These are phyloP conservation scores for Dichotomopilus funicola DNA, from an alignment of 2,329 filamentous ascomycete species.

Conservation along the genomic window DNA sequence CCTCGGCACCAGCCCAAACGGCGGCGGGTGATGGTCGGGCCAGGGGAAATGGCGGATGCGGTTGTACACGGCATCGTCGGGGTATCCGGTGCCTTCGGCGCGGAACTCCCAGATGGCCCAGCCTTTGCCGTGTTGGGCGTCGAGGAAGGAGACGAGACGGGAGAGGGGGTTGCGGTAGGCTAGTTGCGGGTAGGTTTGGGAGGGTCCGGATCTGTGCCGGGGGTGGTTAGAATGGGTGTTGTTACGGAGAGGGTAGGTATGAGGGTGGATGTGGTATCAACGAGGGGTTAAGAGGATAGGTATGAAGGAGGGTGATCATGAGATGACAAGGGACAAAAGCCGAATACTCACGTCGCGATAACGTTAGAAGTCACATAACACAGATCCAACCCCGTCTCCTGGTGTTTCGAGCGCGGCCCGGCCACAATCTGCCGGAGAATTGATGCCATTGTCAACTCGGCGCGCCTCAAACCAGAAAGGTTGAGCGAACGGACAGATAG, in stretches of 20 bases:
- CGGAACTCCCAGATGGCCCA: slow-evolving; percentile 99
- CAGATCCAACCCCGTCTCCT: slow-evolving; percentile 83
- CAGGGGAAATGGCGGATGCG: slow-evolving; percentile 89
- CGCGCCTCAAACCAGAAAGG: neutral
- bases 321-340: neutral
- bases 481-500: neutral
- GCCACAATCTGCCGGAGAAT: slow-evolving; percentile 88
- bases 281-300: neutral
- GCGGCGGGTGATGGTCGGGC: slow-evolving; percentile 95
- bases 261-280: neutral
- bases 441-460: slow-evolving; percentile 51
- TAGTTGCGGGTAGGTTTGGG: slow-evolving; percentile 79
- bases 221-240: neutral
- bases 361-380: slow-evolving; percentile 90
- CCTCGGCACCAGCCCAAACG: slow-evolving; percentile 79
- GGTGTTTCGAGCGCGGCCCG: slow-evolving; percentile 73
- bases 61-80: slow-evolving; percentile 79
- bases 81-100: slow-evolving; percentile 92
- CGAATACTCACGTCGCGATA: slow-evolving; percentile 47
- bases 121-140: slow-evolving; percentile 70
- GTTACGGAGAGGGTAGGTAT: neutral
- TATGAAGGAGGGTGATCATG: neutral
- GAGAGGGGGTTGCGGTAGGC: slow-evolving; percentile 93
- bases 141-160: slow-evolving; percentile 78
- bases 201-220: slow-evolving; percentile 80